phyloP scores from a whole-genome alignment of 495 filamentous ascomycete genomes.

The Aspergillus heteromorphus region DNA sequence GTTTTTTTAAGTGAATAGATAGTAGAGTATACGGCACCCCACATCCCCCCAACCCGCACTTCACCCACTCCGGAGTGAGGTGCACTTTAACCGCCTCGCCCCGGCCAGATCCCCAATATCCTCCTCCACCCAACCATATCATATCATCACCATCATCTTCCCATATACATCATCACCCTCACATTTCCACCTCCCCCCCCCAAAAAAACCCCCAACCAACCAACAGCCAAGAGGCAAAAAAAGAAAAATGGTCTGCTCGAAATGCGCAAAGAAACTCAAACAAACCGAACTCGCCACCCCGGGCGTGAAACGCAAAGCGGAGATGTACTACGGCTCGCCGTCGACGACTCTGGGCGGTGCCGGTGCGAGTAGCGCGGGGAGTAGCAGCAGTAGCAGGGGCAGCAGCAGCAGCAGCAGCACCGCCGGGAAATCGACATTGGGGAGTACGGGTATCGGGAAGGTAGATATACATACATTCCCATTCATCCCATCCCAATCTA shows the following conservation, averaged over 20 bases:
- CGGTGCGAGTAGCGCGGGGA: too few species aligned
- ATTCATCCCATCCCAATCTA: too few species aligned
- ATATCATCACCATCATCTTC: not conserved
- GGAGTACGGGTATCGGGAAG: slow-evolving; percentile 36
- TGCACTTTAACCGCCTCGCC: not conserved
- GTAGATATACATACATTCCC: slow-evolving; percentile 9
- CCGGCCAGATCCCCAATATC: not conserved
- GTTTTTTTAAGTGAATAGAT: not conserved
- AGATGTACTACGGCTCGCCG: slow-evolving; percentile 66
- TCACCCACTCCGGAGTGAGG: not conserved
- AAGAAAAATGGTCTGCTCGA: slow-evolving; percentile 61
- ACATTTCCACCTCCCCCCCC: not conserved
- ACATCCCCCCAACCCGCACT: not conserved
- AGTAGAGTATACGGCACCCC: not conserved
- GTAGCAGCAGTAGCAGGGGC: slow-evolving; percentile 10
- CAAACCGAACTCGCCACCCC: slow-evolving; percentile 62
- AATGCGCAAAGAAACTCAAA: slow-evolving; percentile 60
- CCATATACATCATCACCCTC: not conserved
- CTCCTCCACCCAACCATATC: not conserved
- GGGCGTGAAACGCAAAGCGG: slow-evolving; percentile 63
- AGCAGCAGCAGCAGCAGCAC: not conserved
- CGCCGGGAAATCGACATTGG: slow-evolving; percentile 31
- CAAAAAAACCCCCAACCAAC: not conserved
- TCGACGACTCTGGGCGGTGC: slow-evolving; percentile 53
- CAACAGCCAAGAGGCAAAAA: not conserved